These are phyloP conservation scores for Helotiales sp. DNA, from an alignment of 2,329 filamentous ascomycete species.

Conservation along the genomic window DNA sequence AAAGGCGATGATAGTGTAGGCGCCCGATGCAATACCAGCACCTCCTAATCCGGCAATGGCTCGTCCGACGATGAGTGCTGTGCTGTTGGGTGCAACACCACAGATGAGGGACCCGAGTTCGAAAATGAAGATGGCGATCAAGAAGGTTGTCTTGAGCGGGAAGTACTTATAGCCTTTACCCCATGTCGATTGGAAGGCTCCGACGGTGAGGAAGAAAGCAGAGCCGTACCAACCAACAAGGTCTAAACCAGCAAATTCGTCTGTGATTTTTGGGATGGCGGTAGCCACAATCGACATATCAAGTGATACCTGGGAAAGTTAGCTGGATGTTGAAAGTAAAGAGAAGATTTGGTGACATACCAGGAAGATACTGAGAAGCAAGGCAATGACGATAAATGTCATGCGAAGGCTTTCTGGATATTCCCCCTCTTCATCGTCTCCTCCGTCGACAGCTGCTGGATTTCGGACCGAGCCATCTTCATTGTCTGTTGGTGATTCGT, in stretches of 20 bases:
- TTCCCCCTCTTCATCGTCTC: conserved; percentile 29
- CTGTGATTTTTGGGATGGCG: conserved; percentile 61
- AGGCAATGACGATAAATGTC: conserved; percentile 51
- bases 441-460: background rate
- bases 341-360: conserved; percentile 25
- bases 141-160: conserved; percentile 42
- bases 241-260: conserved; percentile 54
- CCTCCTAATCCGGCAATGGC: conserved; percentile 45
- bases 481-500: conserved; percentile 26
- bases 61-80: conserved; percentile 45
- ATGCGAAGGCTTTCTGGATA: conserved; percentile 40
- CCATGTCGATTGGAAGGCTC: conserved; percentile 42
- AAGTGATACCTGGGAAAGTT: conserved; percentile 36
- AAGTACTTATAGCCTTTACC: conserved; percentile 45
- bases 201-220: conserved; percentile 57
- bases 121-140: conserved; percentile 44
- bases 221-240: conserved; percentile 62
- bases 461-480: conserved; percentile 30
- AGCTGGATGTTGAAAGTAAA: background rate
- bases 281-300: conserved; percentile 61
- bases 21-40: conserved; percentile 46
- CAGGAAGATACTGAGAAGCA: conserved; percentile 56
- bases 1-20: conserved; percentile 52
- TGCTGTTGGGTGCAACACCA: conserved; percentile 45
- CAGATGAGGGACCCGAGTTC: conserved; percentile 47